Percentiles rank a stretch among this genome's conserved stretches.
Conservation (phyloP, 2,329 filamentous ascomycete species). For the Cercospora sojina region DNA sequence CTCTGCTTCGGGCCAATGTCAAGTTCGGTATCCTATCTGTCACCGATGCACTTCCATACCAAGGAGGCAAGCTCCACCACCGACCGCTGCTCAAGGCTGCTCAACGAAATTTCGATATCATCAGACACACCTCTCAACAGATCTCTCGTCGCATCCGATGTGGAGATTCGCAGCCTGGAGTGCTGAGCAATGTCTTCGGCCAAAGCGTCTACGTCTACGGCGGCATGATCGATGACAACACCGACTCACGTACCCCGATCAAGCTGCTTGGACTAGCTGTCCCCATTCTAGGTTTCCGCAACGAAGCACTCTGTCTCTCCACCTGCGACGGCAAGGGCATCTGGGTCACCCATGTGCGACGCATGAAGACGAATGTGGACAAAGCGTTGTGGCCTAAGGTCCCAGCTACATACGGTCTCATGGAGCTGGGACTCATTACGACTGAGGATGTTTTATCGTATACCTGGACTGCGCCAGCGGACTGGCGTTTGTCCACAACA, state of each 20-base stretch:
- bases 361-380: constrained; percentile 42
- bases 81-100: constrained; percentile 44
- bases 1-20: constrained; percentile 31
- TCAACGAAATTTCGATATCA: constrained; percentile 42
- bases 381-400: constrained; percentile 46
- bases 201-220: constrained; percentile 44
- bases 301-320: constrained; percentile 39
- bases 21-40: constrained; percentile 38
- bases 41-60: constrained; percentile 39
- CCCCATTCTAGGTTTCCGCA: constrained; percentile 41
- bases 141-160: constrained; percentile 47
- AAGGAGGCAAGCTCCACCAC: constrained; percentile 41
- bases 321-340: constrained; percentile 44
- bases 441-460: constrained; percentile 21
- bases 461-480: constrained; percentile 23
- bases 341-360: constrained; percentile 46
- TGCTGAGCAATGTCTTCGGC: constrained; percentile 42
- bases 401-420: constrained; percentile 40
- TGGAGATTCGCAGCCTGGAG: constrained; percentile 46
- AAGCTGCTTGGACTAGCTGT: constrained; percentile 27
- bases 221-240: constrained; percentile 41
- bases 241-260: constrained; percentile 16
- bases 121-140: constrained; percentile 38
- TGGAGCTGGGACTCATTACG: constrained; percentile 39
- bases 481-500: constrained; percentile 36